A percentile compares a stretch with the other conserved stretches of the same genome.
Evolutionary conservation across 441 rosid genomes (phyloP).

Genomic region (Theobroma grandiflorum): DNA sequence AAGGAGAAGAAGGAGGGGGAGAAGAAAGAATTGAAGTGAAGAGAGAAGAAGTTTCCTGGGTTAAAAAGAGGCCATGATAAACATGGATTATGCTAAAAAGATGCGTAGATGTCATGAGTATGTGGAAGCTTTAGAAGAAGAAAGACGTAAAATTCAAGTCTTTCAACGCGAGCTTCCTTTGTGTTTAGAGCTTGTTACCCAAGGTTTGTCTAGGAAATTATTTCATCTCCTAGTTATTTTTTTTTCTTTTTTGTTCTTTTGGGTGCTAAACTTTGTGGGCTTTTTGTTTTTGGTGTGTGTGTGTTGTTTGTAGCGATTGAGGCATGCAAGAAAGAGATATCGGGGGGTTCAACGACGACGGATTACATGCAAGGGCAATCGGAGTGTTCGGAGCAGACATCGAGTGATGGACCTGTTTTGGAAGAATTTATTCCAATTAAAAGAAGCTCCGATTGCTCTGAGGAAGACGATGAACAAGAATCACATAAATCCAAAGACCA

Average conservation of each 20-base stretch:
- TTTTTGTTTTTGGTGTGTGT: conserved; percentile 2
- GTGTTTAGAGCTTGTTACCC: conserved; percentile 87
- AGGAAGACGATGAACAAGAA: conserved; percentile 56
- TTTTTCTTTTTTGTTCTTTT: neutral
- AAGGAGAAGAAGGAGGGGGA: neutral
- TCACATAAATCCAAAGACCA: conserved; percentile 36
- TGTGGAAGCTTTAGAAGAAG: conserved; percentile 78
- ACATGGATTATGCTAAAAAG: conserved; percentile 61
- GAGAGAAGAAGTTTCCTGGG: neutral
- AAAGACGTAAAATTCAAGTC: conserved; percentile 81
- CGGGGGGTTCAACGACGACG: conserved; percentile 62
- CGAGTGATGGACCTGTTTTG: conserved; percentile 68
- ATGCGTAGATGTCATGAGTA: conserved; percentile 65
- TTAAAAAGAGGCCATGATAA: neutral
- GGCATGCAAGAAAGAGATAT: conserved; percentile 71
- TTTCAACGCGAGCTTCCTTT: conserved; percentile 94
- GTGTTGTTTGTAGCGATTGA: conserved; percentile 68
- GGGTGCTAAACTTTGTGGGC: conserved; percentile 2
- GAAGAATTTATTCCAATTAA: conserved; percentile 88
- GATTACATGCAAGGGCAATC: conserved; percentile 59
- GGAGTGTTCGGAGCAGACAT: conserved; percentile 85
- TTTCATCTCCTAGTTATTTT: neutral
- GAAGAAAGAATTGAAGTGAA: neutral
- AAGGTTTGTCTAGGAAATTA: conserved; percentile 47
- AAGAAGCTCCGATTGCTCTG: conserved; percentile 36